Conservation (phyloP, 2,329 filamentous ascomycete species). For the Aureobasidium melanogenum region DNA sequence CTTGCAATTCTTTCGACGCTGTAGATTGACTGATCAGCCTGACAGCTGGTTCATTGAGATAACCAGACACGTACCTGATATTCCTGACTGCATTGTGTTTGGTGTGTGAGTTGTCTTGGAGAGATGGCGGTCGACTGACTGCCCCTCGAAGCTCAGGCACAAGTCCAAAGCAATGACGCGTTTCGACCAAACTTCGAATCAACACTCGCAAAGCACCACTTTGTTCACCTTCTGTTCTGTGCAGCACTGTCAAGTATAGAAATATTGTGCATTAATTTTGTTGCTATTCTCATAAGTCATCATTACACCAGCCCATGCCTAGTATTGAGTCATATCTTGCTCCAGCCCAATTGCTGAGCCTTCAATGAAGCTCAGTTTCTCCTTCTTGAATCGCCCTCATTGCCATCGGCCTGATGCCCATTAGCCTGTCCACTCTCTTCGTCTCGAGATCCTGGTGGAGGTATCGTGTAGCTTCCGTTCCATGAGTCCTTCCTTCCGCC, state of each 20-base stretch:
- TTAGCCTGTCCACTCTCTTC: conserved; percentile 7
- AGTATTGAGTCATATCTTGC: not conserved
- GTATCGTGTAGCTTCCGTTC: not conserved
- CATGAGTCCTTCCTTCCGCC: not conserved
- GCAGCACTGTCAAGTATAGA: not conserved
- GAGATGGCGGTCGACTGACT: conserved; percentile 1
- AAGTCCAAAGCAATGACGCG: conserved; percentile 8
- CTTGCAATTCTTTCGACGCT: conserved; percentile 71
- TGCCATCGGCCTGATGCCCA: not conserved
- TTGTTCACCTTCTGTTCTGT: not conserved
- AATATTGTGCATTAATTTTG: not conserved
- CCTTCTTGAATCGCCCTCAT: not conserved
- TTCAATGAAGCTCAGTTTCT: not conserved
- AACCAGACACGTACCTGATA: conserved; percentile 48
- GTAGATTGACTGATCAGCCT: conserved; percentile 10
- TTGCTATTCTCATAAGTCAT: not conserved
- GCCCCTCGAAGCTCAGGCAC: conserved; percentile 7
- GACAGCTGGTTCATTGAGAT: not conserved
- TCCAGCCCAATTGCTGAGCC: too few species aligned
- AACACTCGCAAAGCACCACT: not conserved
- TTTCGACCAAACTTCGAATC: not conserved
- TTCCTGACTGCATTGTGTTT: conserved; percentile 65
- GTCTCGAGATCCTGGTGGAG: not conserved
- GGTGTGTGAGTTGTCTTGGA: not conserved
- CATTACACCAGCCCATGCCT: not conserved